Base-by-base conservation (phyloP, 1,284 basidiomycete genomes). In the Cutaneotrichosporon sp. region DNA sequence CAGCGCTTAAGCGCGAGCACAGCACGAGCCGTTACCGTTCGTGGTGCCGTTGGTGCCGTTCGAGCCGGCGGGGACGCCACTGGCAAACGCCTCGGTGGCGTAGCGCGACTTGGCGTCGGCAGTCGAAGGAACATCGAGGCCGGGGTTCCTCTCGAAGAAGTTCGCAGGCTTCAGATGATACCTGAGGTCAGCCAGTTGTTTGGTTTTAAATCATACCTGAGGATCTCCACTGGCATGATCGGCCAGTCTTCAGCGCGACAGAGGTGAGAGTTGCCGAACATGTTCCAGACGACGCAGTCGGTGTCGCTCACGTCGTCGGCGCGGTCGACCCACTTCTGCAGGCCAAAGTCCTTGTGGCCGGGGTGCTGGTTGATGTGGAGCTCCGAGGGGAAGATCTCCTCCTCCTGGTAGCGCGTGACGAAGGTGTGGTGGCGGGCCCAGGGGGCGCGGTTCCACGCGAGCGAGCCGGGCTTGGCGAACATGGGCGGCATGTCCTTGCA, bases 201-300 rank as follows among this genome's bases (percentile, higher is more conserved):
- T 11, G 94, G 94, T 73, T 91, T 91, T 80, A 95, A 86, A 29
- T 86, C 80, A 54, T 93, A 75, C 58, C 80, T 85, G 25, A 93
- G 65, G 65, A 89, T 85, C 72, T 95, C 92, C 22, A 88, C 87
- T 1, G 92, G 92, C 93, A 95, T 95, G 38, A 91, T 90, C 11
- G 71, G 71, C 69, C 70, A 72, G 56, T 69, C 70, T 58, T 72
- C 68, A 13, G 70, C 70, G 14, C 73, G 58, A n/a, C 69, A 67
- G 38, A 73, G 60, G 67, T 75, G 72, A 3, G 71, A 72, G 29
- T 72, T 70, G 42, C 72, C 74, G 53, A 74, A 72, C 60, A 63
- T 68, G 52, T 71, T 69, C 73, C 73, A 75, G 63, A 90, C 80
- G 62, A 95, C 80, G 52, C 95, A 82, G 76, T 97, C 93, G 71